Percentiles rank a stretch among this genome's conserved stretches.
phyloP scores from a whole-genome alignment of 192 early-diverging fungal genomes.

The Coemansia sp. region DNA sequence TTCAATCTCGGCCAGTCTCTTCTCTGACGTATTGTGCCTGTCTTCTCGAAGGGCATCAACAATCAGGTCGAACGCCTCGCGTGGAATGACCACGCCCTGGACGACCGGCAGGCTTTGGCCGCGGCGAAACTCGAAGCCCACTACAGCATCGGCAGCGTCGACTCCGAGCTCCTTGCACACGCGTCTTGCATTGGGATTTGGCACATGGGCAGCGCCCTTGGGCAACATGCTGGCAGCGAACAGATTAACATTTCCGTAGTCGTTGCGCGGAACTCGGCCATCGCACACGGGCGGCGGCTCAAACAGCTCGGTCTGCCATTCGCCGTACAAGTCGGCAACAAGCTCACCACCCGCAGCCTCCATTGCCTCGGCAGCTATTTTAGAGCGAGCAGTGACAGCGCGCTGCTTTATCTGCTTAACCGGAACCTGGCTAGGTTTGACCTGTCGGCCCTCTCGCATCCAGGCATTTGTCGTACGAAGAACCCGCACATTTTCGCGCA shows the following conservation, averaged over 20 bases:
- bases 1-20: slow-evolving; percentile 1
- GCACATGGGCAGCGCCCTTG: slow-evolving; percentile 67
- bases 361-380: slow-evolving; percentile 12
- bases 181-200: slow-evolving; percentile 53
- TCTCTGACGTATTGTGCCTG: background rate
- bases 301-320: slow-evolving; percentile 83
- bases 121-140: slow-evolving; percentile 46
- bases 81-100: slow-evolving; percentile 32
- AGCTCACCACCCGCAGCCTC: slow-evolving; percentile 4
- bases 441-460: slow-evolving; percentile 50
- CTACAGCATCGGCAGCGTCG: slow-evolving; percentile 79
- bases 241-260: slow-evolving; percentile 80
- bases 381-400: slow-evolving; percentile 6
- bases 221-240: slow-evolving; percentile 84
- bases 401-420: slow-evolving; percentile 31
- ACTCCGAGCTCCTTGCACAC: slow-evolving; percentile 74
- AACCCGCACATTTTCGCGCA: slow-evolving; percentile 62
- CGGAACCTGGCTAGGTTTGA: slow-evolving; percentile 23
- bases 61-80: slow-evolving; percentile 11
- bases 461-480: slow-evolving; percentile 62
- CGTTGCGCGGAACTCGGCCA: slow-evolving; percentile 76
- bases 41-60: slow-evolving; percentile 27
- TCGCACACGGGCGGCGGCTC: slow-evolving; percentile 58
- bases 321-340: slow-evolving; percentile 58
- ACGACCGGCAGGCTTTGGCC: slow-evolving; percentile 24